These are phyloP conservation scores for Fagopyrum esculentum DNA, from an alignment of 148 eudicot genomes.

Conservation along the genomic window DNA sequence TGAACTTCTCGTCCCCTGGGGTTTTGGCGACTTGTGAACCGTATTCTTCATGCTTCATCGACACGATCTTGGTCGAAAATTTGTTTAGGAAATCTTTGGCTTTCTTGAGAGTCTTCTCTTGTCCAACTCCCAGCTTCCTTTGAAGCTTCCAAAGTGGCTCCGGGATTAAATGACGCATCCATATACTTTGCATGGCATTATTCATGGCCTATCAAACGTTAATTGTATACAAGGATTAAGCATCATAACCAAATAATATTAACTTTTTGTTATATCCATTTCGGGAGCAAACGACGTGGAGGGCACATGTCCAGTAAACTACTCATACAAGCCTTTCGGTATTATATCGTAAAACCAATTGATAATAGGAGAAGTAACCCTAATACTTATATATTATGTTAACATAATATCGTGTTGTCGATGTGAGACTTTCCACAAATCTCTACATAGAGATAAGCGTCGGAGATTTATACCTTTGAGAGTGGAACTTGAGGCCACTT, in stretches of 20 bases:
- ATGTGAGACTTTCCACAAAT: too few species aligned
- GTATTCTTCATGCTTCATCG: slow-evolving; percentile 10
- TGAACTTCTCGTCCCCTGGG: not conserved
- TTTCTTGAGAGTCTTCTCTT: slow-evolving; percentile 21
- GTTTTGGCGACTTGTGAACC: not conserved
- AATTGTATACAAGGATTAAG: too few species aligned
- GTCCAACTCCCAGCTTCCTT: slow-evolving; percentile 18
- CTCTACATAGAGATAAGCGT: too few species aligned
- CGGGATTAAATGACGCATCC: slow-evolving; percentile 24
- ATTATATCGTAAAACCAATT: too few species aligned
- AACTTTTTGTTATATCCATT: too few species aligned
- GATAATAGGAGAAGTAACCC: too few species aligned
- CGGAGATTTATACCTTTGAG: too few species aligned
- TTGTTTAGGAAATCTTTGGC: slow-evolving; percentile 12
- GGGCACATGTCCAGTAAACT: too few species aligned
- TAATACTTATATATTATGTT: too few species aligned
- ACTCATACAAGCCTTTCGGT: too few species aligned
- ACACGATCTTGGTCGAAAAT: not conserved
- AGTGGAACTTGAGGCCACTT: slow-evolving; percentile 17
- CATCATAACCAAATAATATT: too few species aligned
- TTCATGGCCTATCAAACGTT: slow-evolving; percentile 14
- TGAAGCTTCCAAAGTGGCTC: slow-evolving; percentile 30
- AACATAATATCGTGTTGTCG: too few species aligned
- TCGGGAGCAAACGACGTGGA: rapidly evolving
- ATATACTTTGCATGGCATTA: slow-evolving; percentile 14